phyloP scores from a whole-genome alignment of 2,329 filamentous ascomycete species.

The Ustulina deusta region DNA sequence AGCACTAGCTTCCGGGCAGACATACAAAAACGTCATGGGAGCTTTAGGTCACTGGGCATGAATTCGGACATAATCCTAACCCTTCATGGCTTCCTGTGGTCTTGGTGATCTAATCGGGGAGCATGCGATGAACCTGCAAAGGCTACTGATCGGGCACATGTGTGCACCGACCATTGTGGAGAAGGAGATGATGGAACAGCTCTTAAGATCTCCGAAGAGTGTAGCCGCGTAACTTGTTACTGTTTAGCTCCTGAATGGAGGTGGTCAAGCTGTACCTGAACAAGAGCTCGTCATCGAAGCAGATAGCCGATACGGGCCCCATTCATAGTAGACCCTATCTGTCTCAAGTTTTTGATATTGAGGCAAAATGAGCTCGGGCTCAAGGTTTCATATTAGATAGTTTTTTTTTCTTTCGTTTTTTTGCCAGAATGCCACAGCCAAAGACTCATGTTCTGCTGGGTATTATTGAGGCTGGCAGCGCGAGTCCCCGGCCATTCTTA shows the following conservation, averaged over 20 bases:
- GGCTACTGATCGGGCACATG: background rate
- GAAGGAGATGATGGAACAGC: slow-evolving; percentile 21
- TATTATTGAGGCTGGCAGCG: slow-evolving; percentile 25
- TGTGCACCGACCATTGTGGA: slow-evolving; percentile 19
- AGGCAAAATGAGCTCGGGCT: slow-evolving; percentile 38
- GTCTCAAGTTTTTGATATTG: slow-evolving; percentile 38
- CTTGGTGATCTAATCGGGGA: slow-evolving; percentile 32
- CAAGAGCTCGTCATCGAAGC: slow-evolving; percentile 29
- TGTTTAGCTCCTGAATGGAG: slow-evolving; percentile 18
- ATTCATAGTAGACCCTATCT: slow-evolving; percentile 31
- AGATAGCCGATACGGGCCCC: slow-evolving; percentile 33
- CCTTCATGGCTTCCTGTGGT: slow-evolving; percentile 41
- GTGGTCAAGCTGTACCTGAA: slow-evolving; percentile 17
- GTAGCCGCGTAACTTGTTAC: slow-evolving; percentile 29
- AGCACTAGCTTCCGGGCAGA: slow-evolving; percentile 42
- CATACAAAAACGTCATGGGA: slow-evolving; percentile 37
- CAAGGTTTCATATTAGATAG: slow-evolving; percentile 38
- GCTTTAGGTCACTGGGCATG: slow-evolving; percentile 38
- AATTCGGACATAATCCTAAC: slow-evolving; percentile 34
- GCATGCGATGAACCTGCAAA: slow-evolving; percentile 15
- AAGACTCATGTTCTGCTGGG: slow-evolving; percentile 20
- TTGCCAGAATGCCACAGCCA: slow-evolving; percentile 37
- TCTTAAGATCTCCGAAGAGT: slow-evolving; percentile 30
- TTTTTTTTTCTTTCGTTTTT: slow-evolving; percentile 34
- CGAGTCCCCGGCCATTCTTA: slow-evolving; percentile 15